These are phyloP conservation scores for Claviceps spartinae DNA, from an alignment of 2,329 filamentous ascomycete species.

Conservation along the genomic window DNA sequence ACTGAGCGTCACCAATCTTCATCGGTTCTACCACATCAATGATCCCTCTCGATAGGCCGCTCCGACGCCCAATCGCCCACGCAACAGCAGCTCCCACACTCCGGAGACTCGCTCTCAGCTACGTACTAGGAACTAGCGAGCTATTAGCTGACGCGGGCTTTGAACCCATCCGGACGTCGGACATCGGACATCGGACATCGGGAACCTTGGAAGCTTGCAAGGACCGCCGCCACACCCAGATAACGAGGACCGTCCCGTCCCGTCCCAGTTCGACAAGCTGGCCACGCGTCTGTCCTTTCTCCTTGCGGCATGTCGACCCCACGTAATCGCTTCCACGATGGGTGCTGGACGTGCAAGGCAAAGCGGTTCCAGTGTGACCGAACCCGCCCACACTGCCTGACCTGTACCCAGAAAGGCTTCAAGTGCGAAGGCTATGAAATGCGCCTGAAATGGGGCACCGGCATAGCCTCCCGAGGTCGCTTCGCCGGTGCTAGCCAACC, in stretches of 20 bases:
- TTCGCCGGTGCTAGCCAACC: conserved; percentile 2
- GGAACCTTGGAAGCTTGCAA: too few species aligned
- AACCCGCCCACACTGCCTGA: conserved; percentile 1
- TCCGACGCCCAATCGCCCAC: not conserved
- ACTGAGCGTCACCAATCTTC: not conserved
- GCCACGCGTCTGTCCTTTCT: not conserved
- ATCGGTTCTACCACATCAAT: not conserved
- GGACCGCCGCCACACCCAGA: too few species aligned
- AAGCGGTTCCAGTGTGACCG: conserved; percentile 2
- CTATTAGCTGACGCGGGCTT: not conserved
- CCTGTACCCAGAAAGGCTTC: conserved; percentile 1
- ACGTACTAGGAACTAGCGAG: not conserved
- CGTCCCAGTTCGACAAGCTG: not conserved
- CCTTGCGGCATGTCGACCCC: conserved; percentile 3
- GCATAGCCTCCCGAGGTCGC: conserved; percentile 2
- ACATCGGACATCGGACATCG: too few species aligned
- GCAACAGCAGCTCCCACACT: too few species aligned
- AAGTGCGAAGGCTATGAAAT: conserved; percentile 1
- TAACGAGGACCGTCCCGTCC: not conserved
- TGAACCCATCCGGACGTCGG: too few species aligned
- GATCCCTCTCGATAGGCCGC: not conserved
- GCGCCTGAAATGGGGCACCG: conserved; percentile 4
- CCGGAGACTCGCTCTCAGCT: not conserved
- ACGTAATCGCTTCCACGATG: conserved; percentile 3
- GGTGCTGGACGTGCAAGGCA: conserved; percentile 4